A percentile compares a stretch with the other conserved stretches of the same genome.
Conservation (phyloP, 305 asterid genomes). For the Ilex paraguariensis region DNA sequence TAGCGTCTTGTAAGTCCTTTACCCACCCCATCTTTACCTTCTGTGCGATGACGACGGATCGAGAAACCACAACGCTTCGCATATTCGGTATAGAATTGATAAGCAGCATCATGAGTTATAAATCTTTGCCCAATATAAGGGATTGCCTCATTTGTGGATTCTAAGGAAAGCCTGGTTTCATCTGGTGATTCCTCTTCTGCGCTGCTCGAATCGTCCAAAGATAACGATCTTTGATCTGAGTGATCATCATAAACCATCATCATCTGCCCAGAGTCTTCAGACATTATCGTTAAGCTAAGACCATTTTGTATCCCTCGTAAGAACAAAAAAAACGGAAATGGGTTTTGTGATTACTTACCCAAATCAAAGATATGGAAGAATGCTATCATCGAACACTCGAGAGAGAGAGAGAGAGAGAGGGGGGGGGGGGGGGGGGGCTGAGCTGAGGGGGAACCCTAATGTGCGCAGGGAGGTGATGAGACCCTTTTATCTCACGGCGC, state of each 20-base stretch:
- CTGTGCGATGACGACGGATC: slow-evolving; percentile 89
- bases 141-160: slow-evolving; percentile 43
- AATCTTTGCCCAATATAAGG: slow-evolving; percentile 87
- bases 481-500: slow-evolving; percentile 43
- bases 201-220: slow-evolving; percentile 82
- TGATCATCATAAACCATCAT: slow-evolving; percentile 76
- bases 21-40: slow-evolving; percentile 93
- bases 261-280: slow-evolving; percentile 71
- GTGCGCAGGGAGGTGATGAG: slow-evolving; percentile 54
- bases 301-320: slow-evolving; percentile 16
- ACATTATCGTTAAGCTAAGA: slow-evolving; percentile 33
- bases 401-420: background rate
- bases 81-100: slow-evolving; percentile 76
- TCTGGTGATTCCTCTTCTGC: slow-evolving; percentile 87
- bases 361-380: background rate
- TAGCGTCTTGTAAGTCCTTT: slow-evolving; percentile 95
- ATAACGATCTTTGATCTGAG: slow-evolving; percentile 78
- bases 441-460: slow-evolving; percentile 57
- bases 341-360: too few relatives aligned
- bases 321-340: too few relatives aligned
- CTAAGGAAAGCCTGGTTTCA: slow-evolving; percentile 59
- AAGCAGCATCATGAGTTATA: slow-evolving; percentile 79
- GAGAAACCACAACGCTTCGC: slow-evolving; percentile 90
- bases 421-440: too few relatives aligned
- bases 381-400: slow-evolving; percentile 14